Evolutionary conservation across 2,329 filamentous ascomycete genomes (phyloP).

Genomic region (Nannizzia gypsea): DNA sequence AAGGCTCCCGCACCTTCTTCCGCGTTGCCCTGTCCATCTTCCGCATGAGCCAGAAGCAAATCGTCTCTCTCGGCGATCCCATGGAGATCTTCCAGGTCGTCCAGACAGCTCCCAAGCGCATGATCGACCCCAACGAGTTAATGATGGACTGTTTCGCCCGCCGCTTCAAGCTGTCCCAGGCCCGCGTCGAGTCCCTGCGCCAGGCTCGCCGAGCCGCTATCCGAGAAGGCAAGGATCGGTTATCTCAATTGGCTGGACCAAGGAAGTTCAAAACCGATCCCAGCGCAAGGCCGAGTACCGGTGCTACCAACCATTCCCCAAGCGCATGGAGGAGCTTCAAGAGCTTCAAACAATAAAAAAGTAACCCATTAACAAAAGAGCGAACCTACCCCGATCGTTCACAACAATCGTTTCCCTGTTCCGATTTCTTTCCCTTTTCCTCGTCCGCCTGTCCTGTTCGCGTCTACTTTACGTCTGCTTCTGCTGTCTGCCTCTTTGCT

Average conservation of each 20-base stretch:
- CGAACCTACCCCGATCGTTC: constrained; percentile 12
- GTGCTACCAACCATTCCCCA: constrained; percentile 9
- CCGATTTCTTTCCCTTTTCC: not conserved
- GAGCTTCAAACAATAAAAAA: constrained; percentile 11
- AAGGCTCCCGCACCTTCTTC: constrained; percentile 87
- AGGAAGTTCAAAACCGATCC: constrained; percentile 9
- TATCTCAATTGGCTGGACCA: constrained; percentile 23
- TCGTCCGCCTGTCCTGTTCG: not conserved
- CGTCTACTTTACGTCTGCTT: no score
- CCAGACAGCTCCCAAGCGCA: constrained; percentile 67
- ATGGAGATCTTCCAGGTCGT: constrained; percentile 96
- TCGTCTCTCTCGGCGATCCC: constrained; percentile 66
- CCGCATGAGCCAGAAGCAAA: constrained; percentile 72
- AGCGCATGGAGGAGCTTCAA: constrained; percentile 16
- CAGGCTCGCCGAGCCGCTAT: constrained; percentile 50
- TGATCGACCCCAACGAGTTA: constrained; percentile 70
- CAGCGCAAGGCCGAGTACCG: constrained; percentile 6
- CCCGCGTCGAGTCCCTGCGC: constrained; percentile 64
- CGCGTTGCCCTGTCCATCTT: constrained; percentile 84
- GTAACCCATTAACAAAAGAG: no score
- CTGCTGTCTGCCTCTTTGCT: not conserved
- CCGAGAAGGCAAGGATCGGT: constrained; percentile 30
- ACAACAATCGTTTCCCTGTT: constrained; percentile 5
- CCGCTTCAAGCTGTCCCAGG: constrained; percentile 69
- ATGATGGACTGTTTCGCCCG: constrained; percentile 75